Evolutionary conservation across 2,329 filamentous ascomycete species (phyloP), one percentile per base, ranked within the genome.

Genomic region (Zymoseptoria pseudotritici): DNA sequence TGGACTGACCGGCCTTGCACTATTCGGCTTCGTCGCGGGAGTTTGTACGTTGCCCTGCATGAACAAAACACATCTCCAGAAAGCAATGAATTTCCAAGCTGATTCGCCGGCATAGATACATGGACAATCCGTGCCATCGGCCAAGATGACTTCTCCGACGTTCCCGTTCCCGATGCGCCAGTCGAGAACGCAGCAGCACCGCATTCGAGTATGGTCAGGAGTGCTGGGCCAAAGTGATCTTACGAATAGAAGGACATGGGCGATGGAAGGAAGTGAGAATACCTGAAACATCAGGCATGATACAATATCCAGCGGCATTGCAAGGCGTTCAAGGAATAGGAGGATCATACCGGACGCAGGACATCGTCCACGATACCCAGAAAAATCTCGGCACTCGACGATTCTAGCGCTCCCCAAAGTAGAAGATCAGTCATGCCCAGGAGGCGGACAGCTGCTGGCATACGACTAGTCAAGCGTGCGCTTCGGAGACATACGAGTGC

Each of bases 81-180:
- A 29, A 29, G 26, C 26, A 9, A 9, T 29, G 26, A 29, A 29
- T 7, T 9, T 29, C 8, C 26, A 29, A 29, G 26, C 26, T 29
- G 26, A 29, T 9, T 8, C 26, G 9, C 26, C 7, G 26, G 13
- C 11, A n/a, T 61, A 89, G 87, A 89, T 72, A 77, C 82, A 58
- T 89, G 84, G 74, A 90, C 87, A 50, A 88, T 99, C 72, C 84
- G 81, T 66, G 91, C 90, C 58, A 89, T 99, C 71, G 91, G 93
- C 51, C 94, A 97, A 77, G 94, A 97, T 75, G 90, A 97, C 67
- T 99, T 99, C 78, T 90, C 92, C 60, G 94, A 99, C 73, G 92
- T 97, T 69, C 87, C 91, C 73, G 87, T 97, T 46, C 94, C 94
- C 26, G 89, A 90, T 73, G 80, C 83, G 56, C 87, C 90, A 54